These are phyloP conservation scores for Lecanicillium sp. DNA, from an alignment of 2,329 filamentous ascomycete species.

Conservation along the genomic window DNA sequence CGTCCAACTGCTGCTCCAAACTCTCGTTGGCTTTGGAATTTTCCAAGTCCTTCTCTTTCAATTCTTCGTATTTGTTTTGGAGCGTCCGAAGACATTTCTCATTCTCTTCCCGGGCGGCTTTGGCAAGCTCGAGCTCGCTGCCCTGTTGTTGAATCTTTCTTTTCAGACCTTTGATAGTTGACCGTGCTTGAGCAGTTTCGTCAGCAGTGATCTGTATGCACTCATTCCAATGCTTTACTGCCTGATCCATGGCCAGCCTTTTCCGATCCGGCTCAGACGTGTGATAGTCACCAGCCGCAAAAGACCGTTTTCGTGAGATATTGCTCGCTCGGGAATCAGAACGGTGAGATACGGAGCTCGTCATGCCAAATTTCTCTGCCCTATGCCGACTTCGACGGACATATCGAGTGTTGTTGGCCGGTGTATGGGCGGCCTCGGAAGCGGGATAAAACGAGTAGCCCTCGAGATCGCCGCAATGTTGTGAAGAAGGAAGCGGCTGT, in stretches of 20 bases:
- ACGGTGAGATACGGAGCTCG: neutral
- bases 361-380: neutral
- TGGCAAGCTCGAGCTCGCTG: slow-evolving; percentile 21
- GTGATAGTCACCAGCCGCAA: neutral
- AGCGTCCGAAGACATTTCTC: neutral
- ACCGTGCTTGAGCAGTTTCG: slow-evolving; percentile 11
- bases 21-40: neutral
- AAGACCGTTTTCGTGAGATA: slow-evolving; percentile 3
- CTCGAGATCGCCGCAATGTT: slow-evolving; percentile 8
- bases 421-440: neutral
- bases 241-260: slow-evolving; percentile 8
- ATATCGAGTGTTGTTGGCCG: neutral
- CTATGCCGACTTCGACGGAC: neutral
- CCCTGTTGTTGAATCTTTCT: slow-evolving; percentile 3
- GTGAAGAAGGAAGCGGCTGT: neutral
- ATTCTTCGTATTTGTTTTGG: neutral
- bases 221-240: slow-evolving; percentile 19
- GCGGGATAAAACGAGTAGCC: neutral
- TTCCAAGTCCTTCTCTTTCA: neutral
- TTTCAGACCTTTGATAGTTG: slow-evolving; percentile 10
- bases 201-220: slow-evolving; percentile 12
- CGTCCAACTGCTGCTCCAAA: slow-evolving; percentile 9
- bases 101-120: slow-evolving; percentile 9
- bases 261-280: slow-evolving; percentile 6
- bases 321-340: slow-evolving; percentile 7